phyloP scores from a whole-genome alignment of 2,329 filamentous ascomycete genomes.

The Colletotrichum gigasporum region DNA sequence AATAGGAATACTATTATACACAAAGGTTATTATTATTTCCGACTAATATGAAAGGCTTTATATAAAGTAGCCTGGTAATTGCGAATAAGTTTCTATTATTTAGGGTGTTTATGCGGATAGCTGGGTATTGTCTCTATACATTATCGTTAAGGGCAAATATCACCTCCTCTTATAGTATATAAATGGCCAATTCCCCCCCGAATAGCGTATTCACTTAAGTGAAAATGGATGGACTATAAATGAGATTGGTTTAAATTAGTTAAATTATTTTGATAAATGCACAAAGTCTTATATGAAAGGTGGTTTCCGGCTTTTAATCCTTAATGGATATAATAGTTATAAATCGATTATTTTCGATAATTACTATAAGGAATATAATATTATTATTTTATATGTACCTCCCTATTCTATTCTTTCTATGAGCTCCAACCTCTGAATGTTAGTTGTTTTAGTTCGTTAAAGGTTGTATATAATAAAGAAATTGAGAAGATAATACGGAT shows the following conservation, averaged over 20 bases:
- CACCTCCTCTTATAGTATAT: not conserved
- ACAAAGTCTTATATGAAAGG: not conserved
- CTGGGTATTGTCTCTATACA: not conserved
- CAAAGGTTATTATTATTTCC: too few relatives aligned
- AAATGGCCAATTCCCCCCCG: not conserved
- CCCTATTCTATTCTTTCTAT: not conserved
- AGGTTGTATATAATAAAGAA: not conserved
- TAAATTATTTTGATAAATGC: not conserved
- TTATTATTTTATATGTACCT: not conserved
- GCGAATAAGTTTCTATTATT: not conserved
- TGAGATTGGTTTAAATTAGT: not conserved
- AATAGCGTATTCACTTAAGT: not conserved
- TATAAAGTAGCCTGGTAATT: not conserved
- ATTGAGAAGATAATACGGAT: not conserved
- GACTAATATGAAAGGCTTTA: not conserved
- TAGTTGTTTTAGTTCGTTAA: not conserved
- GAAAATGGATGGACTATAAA: not conserved
- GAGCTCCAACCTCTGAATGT: not conserved
- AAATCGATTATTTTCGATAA: not conserved
- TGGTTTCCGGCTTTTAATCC: not conserved
- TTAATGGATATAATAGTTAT: not conserved
- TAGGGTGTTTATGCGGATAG: not conserved
- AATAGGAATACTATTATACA: not conserved
- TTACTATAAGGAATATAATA: not conserved
- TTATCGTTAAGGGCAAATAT: not conserved